Evolutionary conservation across 345 rosid species (phyloP).

Genomic region (Bruguiera gymnorhiza): DNA sequence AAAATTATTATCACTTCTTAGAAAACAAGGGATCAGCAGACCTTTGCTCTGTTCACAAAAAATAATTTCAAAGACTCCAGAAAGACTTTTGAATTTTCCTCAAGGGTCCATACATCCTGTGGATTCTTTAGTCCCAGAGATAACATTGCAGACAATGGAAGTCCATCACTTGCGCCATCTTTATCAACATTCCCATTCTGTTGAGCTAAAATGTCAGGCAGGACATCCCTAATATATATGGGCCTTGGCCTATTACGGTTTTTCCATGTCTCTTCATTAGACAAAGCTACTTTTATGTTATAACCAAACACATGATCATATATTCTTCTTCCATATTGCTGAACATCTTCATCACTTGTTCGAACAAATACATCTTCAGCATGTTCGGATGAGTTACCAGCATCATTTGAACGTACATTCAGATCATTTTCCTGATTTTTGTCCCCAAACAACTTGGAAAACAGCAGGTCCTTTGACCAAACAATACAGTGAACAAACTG

Average conservation of each 20-base stretch:
- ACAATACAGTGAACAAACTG: constrained; percentile 99
- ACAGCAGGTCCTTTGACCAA: constrained; percentile 98
- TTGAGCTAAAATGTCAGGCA: constrained; percentile 45
- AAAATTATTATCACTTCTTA: not conserved
- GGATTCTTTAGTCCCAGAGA: constrained; percentile 93
- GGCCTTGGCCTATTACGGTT: constrained; percentile 76
- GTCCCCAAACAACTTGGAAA: constrained; percentile 96
- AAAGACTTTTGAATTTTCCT: constrained; percentile 76
- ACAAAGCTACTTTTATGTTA: constrained; percentile 84
- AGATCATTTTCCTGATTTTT: constrained; percentile 93
- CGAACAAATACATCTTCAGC: constrained; percentile 68
- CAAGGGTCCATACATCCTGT: constrained; percentile 88
- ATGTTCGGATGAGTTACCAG: constrained; percentile 63
- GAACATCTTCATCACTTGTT: constrained; percentile 66
- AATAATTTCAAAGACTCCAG: constrained; percentile 76
- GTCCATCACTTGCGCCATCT: constrained; percentile 36
- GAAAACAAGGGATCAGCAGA: constrained; percentile 22
- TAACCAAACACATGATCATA: constrained; percentile 97
- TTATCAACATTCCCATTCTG: constrained; percentile 63
- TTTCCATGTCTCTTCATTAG: constrained; percentile 98
- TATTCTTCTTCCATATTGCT: constrained; percentile 85
- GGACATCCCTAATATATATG: constrained; percentile 60
- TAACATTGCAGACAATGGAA: constrained; percentile 65
- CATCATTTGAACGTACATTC: constrained; percentile 73
- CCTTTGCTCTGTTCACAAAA: constrained; percentile 75